Percentiles rank a stretch among this genome's conserved stretches.
Conservation (phyloP, 345 rosid genomes). For the Psidium guajava region DNA sequence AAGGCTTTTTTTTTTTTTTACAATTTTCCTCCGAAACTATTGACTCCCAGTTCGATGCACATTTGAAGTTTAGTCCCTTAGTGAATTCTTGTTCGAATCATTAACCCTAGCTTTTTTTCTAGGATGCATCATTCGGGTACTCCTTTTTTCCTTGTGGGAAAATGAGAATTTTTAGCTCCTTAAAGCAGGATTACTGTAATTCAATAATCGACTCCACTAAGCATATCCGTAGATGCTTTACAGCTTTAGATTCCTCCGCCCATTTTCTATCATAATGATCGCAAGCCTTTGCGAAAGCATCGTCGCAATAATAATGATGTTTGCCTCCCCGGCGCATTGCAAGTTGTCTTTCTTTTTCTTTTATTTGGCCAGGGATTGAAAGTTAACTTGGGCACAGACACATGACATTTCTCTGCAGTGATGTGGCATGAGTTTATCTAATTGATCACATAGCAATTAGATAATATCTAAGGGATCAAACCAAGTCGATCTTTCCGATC, state of each 20-base stretch:
- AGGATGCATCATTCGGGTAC: background rate
- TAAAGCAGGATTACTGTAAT: background rate
- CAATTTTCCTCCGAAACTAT: background rate
- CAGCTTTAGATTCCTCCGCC: background rate
- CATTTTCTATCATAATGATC: background rate
- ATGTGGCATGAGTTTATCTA: background rate
- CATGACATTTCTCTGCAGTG: background rate
- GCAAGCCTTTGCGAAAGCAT: background rate
- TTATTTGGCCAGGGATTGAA: background rate
- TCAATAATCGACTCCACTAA: background rate
- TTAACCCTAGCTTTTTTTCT: background rate
- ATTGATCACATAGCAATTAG: background rate
- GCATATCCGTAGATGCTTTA: background rate
- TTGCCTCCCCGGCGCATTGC: background rate
- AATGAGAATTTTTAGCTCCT: background rate
- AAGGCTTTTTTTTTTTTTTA: too few relatives aligned
- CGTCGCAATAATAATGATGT: background rate
- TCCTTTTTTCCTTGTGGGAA: background rate
- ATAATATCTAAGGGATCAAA: background rate
- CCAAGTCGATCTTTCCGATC: background rate
- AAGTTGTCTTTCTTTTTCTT: background rate
- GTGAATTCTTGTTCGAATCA: background rate
- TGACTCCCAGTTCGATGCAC: background rate
- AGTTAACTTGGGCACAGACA: rapidly evolving
- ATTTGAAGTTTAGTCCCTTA: background rate